Evolutionary conservation across 2,329 filamentous ascomycete species (phyloP).

Genomic region (Rasamsonia emersonii): DNA sequence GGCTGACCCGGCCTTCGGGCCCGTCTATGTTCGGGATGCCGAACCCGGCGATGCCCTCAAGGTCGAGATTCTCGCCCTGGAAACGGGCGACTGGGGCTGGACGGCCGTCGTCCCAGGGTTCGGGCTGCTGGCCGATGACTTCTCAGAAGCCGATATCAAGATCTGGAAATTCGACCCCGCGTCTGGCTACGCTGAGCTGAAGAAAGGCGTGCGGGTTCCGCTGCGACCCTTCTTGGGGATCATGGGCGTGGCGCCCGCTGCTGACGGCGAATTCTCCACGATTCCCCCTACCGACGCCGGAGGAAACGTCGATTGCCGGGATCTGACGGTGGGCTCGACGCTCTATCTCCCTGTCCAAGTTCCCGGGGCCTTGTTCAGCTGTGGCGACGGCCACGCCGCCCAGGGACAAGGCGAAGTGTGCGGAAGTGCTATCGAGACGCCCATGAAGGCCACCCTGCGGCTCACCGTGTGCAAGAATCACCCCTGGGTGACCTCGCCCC

Average conservation of each 20-base stretch:
- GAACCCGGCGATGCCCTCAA: constrained; percentile 45
- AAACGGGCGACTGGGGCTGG: constrained; percentile 43
- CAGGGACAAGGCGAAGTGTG: constrained; percentile 50
- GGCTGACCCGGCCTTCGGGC: constrained; percentile 44
- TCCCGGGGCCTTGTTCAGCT: constrained; percentile 44
- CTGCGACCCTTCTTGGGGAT: constrained; percentile 46
- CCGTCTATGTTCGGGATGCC: constrained; percentile 42
- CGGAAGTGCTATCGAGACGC: constrained; percentile 49
- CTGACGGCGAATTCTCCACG: constrained; percentile 38
- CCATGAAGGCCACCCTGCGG: constrained; percentile 42
- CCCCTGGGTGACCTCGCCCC: constrained; percentile 40
- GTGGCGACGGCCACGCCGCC: constrained; percentile 47
- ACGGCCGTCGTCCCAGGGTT: constrained; percentile 45
- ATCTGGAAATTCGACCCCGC: constrained; percentile 40
- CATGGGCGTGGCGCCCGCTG: constrained; percentile 43
- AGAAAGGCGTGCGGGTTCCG: constrained; percentile 41
- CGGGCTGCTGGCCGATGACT: constrained; percentile 44
- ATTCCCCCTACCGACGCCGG: constrained; percentile 45
- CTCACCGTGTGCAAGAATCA: constrained; percentile 42
- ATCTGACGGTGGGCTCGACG: constrained; percentile 39
- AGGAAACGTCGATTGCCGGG: constrained; percentile 49
- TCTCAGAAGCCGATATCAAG: constrained; percentile 36
- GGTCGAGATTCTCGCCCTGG: constrained; percentile 41
- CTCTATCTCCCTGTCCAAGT: constrained; percentile 45
- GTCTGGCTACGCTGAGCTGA: constrained; percentile 38